Evolutionary conservation across 805 yeast genomes (phyloP), one percentile per base, ranked within the genome.

Genomic region (Candida ulmi): DNA sequence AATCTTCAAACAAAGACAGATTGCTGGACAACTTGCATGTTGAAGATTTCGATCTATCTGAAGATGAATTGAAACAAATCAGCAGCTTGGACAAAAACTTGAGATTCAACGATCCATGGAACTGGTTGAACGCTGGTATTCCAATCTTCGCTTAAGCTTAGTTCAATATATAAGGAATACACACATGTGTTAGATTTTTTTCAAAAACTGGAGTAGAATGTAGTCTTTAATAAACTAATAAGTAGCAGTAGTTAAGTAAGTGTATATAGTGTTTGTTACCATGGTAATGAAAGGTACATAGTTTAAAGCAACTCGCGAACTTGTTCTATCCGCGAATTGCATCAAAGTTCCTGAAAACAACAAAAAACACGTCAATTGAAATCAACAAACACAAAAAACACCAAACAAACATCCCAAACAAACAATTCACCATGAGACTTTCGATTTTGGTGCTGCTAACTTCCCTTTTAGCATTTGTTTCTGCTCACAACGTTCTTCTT

Each of bases 71-170:
- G 35, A 66, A 67, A 18, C 60, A 65, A 35, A 83, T 88, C 51
- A 68, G 78, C 15, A 61, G 60, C 32, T 72, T 88, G 58, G 83
- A 88, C 61, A 71, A 70, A 46, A 74, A 73, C 50, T 66, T 88
- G 48, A 78, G 96, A 66, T 88, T 88, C 69, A 88, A 88, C 63
- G 86, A 88, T 60, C 95, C 96, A 44, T 55, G 53, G 52, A 51
- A 44, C 42, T 55, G 60, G 59, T 47, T 45, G 42, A 40, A 45
- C 35, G 40, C 52, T 33, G 51, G 48, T 32, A 51, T 55, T 19
- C 60, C 60, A 46, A 30, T 18, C 24, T 30, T 30, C 17, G 15
- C 15, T 18, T 30, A 30, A 16, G 5, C 11, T 8, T 9, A n/a
- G 31, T 15, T 11, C 18, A 16, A 21, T 21, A 21, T 7, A 21